Evolutionary conservation across 495 filamentous ascomycete genomes (phyloP).

Genomic region (Penicillium herquei): DNA sequence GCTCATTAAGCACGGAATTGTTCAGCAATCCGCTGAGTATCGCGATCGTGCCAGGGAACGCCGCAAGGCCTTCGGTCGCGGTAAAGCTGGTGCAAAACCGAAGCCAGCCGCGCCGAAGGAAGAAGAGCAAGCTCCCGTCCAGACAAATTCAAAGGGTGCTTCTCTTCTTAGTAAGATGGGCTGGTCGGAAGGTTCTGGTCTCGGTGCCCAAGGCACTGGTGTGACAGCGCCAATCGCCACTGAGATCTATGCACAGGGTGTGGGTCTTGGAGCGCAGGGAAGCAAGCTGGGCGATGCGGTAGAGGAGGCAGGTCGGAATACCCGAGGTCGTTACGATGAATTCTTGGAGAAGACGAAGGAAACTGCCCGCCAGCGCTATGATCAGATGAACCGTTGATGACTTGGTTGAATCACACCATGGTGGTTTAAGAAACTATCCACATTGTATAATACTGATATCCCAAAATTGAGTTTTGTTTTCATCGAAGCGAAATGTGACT

Average conservation of each 20-base stretch:
- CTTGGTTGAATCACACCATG: neutral
- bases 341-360: conserved; percentile 79
- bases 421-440: neutral
- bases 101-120: conserved; percentile 31
- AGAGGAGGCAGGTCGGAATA: conserved; percentile 74
- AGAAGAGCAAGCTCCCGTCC: conserved; percentile 38
- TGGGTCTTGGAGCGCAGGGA: conserved; percentile 82
- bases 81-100: conserved; percentile 43
- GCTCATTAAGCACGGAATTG: conserved; percentile 46
- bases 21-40: conserved; percentile 50
- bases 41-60: conserved; percentile 83
- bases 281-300: conserved; percentile 80
- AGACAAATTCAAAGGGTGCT: conserved; percentile 72
- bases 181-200: conserved; percentile 74
- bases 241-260: conserved; percentile 76
- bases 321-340: conserved; percentile 64
- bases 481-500: neutral
- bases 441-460: conserved; percentile 1
- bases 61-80: conserved; percentile 69
- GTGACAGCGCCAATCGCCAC: conserved; percentile 74
- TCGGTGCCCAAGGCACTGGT: conserved; percentile 78
- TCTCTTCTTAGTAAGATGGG: conserved; percentile 88
- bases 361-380: conserved; percentile 75
- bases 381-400: conserved; percentile 47
- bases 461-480: neutral